Conservation (phyloP, 768 basidiomycete species). For the Psilocybe tampanensis region DNA sequence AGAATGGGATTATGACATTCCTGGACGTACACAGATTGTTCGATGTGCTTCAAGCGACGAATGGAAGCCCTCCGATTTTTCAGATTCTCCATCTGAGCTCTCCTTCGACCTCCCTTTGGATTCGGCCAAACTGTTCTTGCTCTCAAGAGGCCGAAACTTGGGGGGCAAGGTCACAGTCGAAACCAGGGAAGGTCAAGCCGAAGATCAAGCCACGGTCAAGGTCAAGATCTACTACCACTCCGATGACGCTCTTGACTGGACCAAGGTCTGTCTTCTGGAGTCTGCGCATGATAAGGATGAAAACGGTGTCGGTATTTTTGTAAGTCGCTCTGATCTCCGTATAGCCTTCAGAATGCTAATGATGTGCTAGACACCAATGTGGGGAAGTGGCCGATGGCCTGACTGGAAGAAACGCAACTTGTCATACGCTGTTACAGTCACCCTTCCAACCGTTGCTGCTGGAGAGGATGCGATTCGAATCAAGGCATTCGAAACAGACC, state of each 20-base stretch:
- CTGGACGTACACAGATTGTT: background rate
- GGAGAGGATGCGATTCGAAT: background rate
- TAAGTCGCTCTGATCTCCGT: constrained; percentile 16
- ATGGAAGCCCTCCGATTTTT: background rate
- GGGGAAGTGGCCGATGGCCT: constrained; percentile 28
- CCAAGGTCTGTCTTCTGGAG: constrained; percentile 29
- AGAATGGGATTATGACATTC: background rate
- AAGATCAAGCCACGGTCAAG: constrained; percentile 22
- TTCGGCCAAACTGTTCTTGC: constrained; percentile 30
- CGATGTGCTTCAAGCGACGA: background rate
- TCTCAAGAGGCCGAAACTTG: constrained; percentile 29
- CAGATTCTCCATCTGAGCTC: background rate
- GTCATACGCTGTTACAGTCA: background rate
- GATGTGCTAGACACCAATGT: constrained; percentile 11
- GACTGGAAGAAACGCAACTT: constrained; percentile 33
- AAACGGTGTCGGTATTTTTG: constrained; percentile 38
- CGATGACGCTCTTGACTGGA: constrained; percentile 19
- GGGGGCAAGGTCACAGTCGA: constrained; percentile 27
- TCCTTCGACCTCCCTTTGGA: constrained; percentile 30
- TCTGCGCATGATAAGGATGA: constrained; percentile 20
- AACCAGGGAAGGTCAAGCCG: constrained; percentile 19
- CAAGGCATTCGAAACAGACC: background rate
- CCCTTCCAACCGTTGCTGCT: background rate
- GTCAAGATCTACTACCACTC: constrained; percentile 27
- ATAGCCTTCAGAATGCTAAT: background rate